Evolutionary conservation across 2,329 filamentous ascomycete species (phyloP).

Genomic region (Ophidiomyces ophidiicola): DNA sequence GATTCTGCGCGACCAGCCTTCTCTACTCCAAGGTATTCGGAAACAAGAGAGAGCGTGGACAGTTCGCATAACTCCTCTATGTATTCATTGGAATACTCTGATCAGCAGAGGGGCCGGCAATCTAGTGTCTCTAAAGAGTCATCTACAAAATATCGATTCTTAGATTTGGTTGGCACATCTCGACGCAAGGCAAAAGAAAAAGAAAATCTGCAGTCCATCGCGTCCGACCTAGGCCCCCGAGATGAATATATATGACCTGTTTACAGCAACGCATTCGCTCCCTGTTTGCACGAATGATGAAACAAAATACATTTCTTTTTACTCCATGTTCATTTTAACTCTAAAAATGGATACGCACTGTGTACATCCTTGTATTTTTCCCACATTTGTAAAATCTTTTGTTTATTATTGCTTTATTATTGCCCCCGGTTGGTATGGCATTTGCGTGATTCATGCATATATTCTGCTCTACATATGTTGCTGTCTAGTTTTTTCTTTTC

Average conservation of each 20-base stretch:
- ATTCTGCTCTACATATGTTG: constrained; percentile 1
- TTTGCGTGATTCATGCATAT: constrained; percentile 5
- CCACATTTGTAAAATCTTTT: neutral
- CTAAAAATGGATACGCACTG: neutral
- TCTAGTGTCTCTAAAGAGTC: constrained; percentile 30
- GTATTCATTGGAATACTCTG: constrained; percentile 33
- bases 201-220: constrained; percentile 8
- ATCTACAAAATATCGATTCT: constrained; percentile 33
- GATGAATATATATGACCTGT: constrained; percentile 15
- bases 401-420: neutral
- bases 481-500: too few relatives aligned
- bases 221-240: constrained; percentile 12
- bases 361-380: neutral
- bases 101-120: constrained; percentile 26
- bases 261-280: too few relatives aligned
- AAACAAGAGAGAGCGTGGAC: constrained; percentile 31
- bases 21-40: constrained; percentile 29
- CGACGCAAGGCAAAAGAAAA: constrained; percentile 16
- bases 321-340: neutral
- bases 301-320: neutral
- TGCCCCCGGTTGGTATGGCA: too few relatives aligned
- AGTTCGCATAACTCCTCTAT: constrained; percentile 38
- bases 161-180: constrained; percentile 28
- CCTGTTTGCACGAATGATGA: too few relatives aligned
- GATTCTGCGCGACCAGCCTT: constrained; percentile 33